Evolutionary conservation across 208 protist genomes (phyloP), one percentile per base, ranked within the genome.

Genomic region (Acanthamoeba sp.): DNA sequence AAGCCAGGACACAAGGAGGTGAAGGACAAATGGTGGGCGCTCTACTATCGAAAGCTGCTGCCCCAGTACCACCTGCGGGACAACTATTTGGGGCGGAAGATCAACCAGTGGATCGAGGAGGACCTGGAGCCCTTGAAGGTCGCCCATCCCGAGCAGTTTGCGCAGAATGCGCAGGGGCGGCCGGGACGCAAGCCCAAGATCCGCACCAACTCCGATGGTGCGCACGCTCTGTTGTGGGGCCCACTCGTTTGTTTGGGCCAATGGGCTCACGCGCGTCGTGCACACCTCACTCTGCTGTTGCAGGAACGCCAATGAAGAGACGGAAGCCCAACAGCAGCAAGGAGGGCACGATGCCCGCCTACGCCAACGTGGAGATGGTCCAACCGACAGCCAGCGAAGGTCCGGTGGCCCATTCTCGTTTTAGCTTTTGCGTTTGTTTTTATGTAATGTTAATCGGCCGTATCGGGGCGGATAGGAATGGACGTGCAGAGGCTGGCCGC

Each of bases 61-160:
- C 91, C 95, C 36, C 93, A 95, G 82, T 95, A 91, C 55, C 95
- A 95, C 84, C 40, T 95, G 38, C 42, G 95, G n/a, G 95, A 95
- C 66, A 95, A 95, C 29, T 91, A 95, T 59, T 52, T 95, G 1
- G 95, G 95, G 20, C 66, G 95, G 32, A 95, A 95, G 84, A 95
- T 95, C 20, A 95, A 95, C 36, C 80, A 90, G 57, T 95, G 95
- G 95, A 95, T 95, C 36, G 95, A 95, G 82, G 95, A 95, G 50
- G 95, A 95, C 91, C 90, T 95, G 62, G 91, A 80, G 20, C 76
- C 34, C 3, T 36, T 80, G 18, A 76, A 62, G 57, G 59, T 52
- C 12, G 40, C 34, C 27, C 27, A 78, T 27, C 88, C 88, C 18
- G 88, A 93, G 29, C 36, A 78, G 42, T 93, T 93, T n/a, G 66